Percentiles rank a stretch among this genome's conserved stretches.
Conservation (phyloP, 1,139 yeast species). For the Pichia sp. region DNA sequence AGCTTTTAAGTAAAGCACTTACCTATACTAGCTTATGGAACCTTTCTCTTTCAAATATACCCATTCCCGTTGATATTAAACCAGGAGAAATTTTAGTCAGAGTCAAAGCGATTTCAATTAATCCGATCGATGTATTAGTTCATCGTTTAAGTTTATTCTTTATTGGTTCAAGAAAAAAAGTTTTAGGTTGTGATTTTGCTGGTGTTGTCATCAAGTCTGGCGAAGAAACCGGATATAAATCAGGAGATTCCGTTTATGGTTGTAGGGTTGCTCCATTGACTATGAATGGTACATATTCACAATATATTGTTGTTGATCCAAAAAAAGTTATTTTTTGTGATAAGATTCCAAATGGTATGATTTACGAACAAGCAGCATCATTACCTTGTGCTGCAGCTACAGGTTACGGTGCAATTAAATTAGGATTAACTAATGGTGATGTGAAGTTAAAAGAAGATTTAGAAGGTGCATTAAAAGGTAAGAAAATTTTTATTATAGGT, state of each 20-base stretch:
- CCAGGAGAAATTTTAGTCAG: conserved; percentile 49
- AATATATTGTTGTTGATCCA: conserved; percentile 43
- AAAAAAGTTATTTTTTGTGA: conserved; percentile 32
- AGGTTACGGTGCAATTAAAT: conserved; percentile 22
- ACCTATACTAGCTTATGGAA: conserved; percentile 12
- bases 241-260: conserved; percentile 67
- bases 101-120: conserved; percentile 53
- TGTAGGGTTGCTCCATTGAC: conserved; percentile 39
- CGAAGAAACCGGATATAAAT: conserved; percentile 31
- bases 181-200: conserved; percentile 64
- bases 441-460: conserved; percentile 12
- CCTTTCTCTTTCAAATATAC: not conserved
- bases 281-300: conserved; percentile 44
- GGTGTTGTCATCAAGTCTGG: conserved; percentile 64
- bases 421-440: conserved; percentile 15
- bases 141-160: conserved; percentile 23
- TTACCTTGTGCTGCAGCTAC: conserved; percentile 45
- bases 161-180: conserved; percentile 40
- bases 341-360: conserved; percentile 43
- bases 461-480: conserved; percentile 22
- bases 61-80: conserved; percentile 27
- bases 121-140: conserved; percentile 61
- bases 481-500: conserved; percentile 54
- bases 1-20: conserved; percentile 8
- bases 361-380: conserved; percentile 53